phyloP scores from a whole-genome alignment of 129 eudicot genomes.

The Flaveria linearis region DNA sequence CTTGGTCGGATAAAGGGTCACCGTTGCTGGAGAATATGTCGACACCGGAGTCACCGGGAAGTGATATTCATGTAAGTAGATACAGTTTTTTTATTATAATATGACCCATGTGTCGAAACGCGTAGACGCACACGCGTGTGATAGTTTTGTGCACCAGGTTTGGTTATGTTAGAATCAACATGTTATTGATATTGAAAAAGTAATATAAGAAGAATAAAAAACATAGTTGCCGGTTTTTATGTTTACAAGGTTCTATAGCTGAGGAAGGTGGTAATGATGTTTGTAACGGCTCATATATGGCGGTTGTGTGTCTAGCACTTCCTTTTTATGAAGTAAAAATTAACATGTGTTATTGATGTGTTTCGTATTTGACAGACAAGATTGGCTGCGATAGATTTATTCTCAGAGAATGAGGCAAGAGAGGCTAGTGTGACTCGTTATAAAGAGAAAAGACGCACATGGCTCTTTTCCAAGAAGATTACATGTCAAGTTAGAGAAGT shows the following conservation, averaged over 20 bases:
- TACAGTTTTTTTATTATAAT: too few relatives aligned
- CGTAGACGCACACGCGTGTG: too few relatives aligned
- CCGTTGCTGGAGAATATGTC: slow-evolving; percentile 72
- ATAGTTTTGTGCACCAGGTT: too few relatives aligned
- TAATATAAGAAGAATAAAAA: too few relatives aligned
- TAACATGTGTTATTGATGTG: neutral
- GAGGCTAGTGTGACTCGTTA: slow-evolving; percentile 76
- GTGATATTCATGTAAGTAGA: slow-evolving; percentile 66
- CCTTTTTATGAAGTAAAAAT: neutral
- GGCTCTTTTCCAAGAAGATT: slow-evolving; percentile 84
- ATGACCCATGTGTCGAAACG: too few relatives aligned
- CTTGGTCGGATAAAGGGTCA: slow-evolving; percentile 75
- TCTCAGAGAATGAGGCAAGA: slow-evolving; percentile 62
- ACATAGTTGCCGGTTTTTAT: neutral
- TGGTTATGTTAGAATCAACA: too few relatives aligned
- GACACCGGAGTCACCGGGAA: slow-evolving; percentile 50
- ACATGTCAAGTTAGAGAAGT: slow-evolving; percentile 80
- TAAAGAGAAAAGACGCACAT: slow-evolving; percentile 77
- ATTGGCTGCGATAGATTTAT: slow-evolving; percentile 73
- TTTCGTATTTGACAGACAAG: slow-evolving; percentile 44
- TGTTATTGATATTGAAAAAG: too few relatives aligned
- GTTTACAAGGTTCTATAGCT: neutral
- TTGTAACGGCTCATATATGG: neutral
- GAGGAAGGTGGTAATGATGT: neutral
- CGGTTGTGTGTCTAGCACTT: neutral